A percentile compares a stretch with the other conserved stretches of the same genome.
phyloP scores from a whole-genome alignment of 164 flowering plant species.

The Liquidambar formosana region DNA sequence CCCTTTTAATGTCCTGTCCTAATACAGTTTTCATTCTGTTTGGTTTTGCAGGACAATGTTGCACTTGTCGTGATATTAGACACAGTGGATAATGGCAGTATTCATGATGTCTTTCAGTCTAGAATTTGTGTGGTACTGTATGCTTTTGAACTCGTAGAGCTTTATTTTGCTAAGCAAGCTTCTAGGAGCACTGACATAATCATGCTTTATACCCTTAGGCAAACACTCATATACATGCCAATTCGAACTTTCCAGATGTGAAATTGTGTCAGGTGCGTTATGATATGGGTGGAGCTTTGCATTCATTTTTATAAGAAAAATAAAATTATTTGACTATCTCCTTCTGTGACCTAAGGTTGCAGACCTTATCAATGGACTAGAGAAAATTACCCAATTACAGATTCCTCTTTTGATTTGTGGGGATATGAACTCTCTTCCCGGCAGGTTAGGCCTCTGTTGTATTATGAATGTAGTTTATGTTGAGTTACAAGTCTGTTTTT shows the following conservation, averaged over 20 bases:
- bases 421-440: slow-evolving; percentile 51
- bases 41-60: slow-evolving; percentile 18
- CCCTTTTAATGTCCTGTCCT: not conserved
- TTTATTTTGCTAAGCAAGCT: slow-evolving; percentile 3
- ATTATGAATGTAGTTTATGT: not conserved
- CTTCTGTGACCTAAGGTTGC: slow-evolving; percentile 9
- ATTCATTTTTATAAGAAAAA: slow-evolving; percentile 1
- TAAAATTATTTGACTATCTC: not conserved
- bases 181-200: slow-evolving; percentile 1
- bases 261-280: slow-evolving; percentile 46
- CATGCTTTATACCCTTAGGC: slow-evolving; percentile 31
- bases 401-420: slow-evolving; percentile 49
- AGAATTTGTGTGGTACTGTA: slow-evolving; percentile 52
- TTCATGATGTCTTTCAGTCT: slow-evolving; percentile 15
- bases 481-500: too few relatives aligned
- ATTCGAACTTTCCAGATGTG: slow-evolving; percentile 21
- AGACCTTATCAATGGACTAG: slow-evolving; percentile 26
- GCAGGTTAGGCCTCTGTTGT: slow-evolving; percentile 35
- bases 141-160: not conserved
- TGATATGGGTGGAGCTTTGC: not conserved
- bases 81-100: slow-evolving; percentile 11
- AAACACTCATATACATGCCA: slow-evolving; percentile 40
- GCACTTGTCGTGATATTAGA: slow-evolving; percentile 34
- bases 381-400: slow-evolving; percentile 18
- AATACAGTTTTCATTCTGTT: not conserved